Conservation (phyloP, 2,329 filamentous ascomycete species). For the Aspergillus sp. region DNA sequence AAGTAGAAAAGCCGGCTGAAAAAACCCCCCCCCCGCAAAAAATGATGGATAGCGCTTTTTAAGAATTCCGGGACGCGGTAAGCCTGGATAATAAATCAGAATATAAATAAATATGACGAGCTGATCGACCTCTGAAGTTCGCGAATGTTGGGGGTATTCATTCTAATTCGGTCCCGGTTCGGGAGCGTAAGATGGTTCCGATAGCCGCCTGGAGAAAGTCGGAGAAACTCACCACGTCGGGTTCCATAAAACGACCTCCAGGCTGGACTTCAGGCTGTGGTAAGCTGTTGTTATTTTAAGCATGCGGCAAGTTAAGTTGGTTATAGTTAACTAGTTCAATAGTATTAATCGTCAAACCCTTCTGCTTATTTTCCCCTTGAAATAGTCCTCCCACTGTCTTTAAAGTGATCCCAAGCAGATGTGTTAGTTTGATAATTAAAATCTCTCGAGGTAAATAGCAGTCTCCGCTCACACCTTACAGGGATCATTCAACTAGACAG, state of each 20-base stretch:
- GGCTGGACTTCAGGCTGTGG: neutral
- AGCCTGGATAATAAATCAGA: neutral
- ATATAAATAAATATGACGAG: neutral
- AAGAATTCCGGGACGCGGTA: neutral
- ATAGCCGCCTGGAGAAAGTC: conserved; percentile 3
- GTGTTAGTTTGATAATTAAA: too few relatives aligned
- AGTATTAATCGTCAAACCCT: too few relatives aligned
- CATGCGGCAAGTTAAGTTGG: neutral
- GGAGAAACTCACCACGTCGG: neutral
- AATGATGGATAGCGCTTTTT: neutral
- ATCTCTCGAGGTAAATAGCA: too few relatives aligned
- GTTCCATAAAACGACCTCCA: neutral
- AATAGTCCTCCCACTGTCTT: neutral
- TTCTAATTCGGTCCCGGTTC: neutral
- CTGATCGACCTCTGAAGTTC: neutral
- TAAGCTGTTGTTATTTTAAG: neutral
- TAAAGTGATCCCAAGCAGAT: neutral
- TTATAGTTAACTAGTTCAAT: too few relatives aligned
- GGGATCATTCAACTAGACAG: neutral
- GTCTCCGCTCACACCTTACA: neutral
- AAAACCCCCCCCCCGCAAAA: neutral
- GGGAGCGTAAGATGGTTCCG: neutral
- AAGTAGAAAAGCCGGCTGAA: neutral
- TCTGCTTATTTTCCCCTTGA: neutral
- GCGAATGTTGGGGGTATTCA: neutral